Conservation (phyloP, 2,329 filamentous ascomycete species). For the Aspergillus ochraceoroseus region DNA sequence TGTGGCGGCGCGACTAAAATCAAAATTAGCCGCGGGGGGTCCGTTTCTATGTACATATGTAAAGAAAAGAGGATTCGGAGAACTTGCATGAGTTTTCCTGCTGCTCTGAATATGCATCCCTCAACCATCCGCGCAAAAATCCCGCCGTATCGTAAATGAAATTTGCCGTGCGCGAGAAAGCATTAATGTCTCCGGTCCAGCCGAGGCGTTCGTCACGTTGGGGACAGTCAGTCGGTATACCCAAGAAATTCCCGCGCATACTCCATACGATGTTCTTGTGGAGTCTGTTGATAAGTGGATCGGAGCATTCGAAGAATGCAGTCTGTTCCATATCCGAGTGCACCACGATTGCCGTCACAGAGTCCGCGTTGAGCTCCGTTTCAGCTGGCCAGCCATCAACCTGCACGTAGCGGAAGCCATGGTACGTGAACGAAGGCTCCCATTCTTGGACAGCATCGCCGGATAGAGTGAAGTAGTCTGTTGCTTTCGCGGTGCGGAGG, state of each 20-base stretch:
- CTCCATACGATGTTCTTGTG: slow-evolving; percentile 54
- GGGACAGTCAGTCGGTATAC: slow-evolving; percentile 55
- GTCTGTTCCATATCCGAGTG: slow-evolving; percentile 50
- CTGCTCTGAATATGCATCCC: slow-evolving; percentile 43
- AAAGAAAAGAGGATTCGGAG: background rate
- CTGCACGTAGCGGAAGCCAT: slow-evolving; percentile 50
- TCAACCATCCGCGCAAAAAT: slow-evolving; percentile 49
- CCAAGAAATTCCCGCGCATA: slow-evolving; percentile 56
- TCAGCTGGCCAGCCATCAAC: slow-evolving; percentile 43
- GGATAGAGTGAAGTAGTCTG: slow-evolving; percentile 12
- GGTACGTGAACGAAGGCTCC: slow-evolving; percentile 50
- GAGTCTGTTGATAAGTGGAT: slow-evolving; percentile 48
- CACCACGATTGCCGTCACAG: slow-evolving; percentile 39
- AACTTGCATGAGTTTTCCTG: slow-evolving; percentile 10
- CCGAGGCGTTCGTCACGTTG: slow-evolving; percentile 53
- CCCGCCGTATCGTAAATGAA: slow-evolving; percentile 53
- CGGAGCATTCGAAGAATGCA: slow-evolving; percentile 50
- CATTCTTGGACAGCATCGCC: slow-evolving; percentile 33
- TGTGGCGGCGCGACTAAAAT: slow-evolving; percentile 21
- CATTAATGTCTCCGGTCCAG: slow-evolving; percentile 51
- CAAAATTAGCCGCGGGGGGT: too few species aligned
- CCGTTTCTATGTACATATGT: background rate
- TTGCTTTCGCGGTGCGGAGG: slow-evolving; percentile 25
- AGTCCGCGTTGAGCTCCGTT: slow-evolving; percentile 11
- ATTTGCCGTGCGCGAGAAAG: slow-evolving; percentile 41